Base-by-base conservation (phyloP, 768 basidiomycete genomes). In the Daedaleopsis sinensis region DNA sequence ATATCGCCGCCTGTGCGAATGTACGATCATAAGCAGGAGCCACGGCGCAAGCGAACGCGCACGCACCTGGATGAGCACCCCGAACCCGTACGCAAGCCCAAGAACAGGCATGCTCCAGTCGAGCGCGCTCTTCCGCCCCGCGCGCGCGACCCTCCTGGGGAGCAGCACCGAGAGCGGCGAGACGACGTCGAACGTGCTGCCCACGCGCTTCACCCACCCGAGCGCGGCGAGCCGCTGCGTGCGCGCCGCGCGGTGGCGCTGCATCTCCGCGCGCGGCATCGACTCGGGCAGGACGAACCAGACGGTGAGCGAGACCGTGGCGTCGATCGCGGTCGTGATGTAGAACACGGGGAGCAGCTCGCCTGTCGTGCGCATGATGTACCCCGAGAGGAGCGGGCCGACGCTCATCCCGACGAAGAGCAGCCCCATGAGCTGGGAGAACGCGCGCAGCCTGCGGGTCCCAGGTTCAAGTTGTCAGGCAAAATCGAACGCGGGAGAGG, bases 221-320 rank as follows among this genome's bases (percentile, higher is more conserved):
- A 39, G 3, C 18, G 42, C 15, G 2, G 23, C 35, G 1, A 39
- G 12, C 15, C 19, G 7, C 7, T 46, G 21, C 0, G 18, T 23
- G 16, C 35, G 47, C 7, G 42, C 53, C 7, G 57, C 53, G 50
- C 72, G 72, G 3, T 80, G 75, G 23, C 68, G 62, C 59, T 72
- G 72, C 82, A 81, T 85, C 50, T 82, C 76, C 0, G 72, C 76
- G 35, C 72, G 68, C 9, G 88, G 82, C 1, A 94, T 79, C 0
- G 93, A 92, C 72, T 97, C 94, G 0, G 94, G 94, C 49, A 95
- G 68, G 61, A 92, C 19, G 61, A 88, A 73, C 72, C 84, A 81
- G 19, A 84, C 68, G 50, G 85, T 64, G 44, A 80, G 50, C 1
- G 81, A 70, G 64, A 83, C 85, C 47, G 84, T 9, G 23, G 79